These are phyloP conservation scores for Sporormia fimetaria DNA, from an alignment of 495 filamentous ascomycete species.

Conservation along the genomic window DNA sequence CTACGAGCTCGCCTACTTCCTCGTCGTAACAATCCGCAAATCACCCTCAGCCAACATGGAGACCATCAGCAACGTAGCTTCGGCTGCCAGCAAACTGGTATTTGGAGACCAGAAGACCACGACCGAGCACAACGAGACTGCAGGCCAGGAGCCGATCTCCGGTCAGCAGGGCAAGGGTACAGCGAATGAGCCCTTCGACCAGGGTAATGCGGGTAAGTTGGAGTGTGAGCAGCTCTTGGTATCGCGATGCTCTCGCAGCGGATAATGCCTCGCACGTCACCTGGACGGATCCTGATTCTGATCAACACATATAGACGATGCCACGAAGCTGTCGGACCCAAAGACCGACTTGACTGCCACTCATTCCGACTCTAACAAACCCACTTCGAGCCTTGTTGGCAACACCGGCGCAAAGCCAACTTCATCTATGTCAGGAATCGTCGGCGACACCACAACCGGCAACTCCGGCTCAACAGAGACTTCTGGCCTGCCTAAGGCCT, in stretches of 20 bases:
- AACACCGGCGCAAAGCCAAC: not conserved
- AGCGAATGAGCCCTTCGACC: conserved; percentile 47
- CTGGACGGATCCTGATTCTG: too few relatives aligned
- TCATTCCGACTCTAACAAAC: not conserved
- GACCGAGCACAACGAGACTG: conserved; percentile 16
- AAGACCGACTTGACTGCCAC: too few relatives aligned
- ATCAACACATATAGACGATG: too few relatives aligned
- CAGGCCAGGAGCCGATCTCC: conserved; percentile 41
- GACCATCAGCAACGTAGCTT: conserved; percentile 40
- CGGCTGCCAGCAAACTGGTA: conserved; percentile 38
- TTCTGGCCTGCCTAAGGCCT: conserved; percentile 1
- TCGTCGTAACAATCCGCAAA: too few relatives aligned
- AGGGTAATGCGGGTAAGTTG: conserved; percentile 35
- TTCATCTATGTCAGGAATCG: not conserved
- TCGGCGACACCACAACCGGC: not conserved
- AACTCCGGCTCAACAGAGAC: conserved; percentile 1
- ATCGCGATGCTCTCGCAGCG: conserved; percentile 12
- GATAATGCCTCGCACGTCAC: not conserved
- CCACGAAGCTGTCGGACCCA: too few relatives aligned
- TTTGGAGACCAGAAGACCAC: conserved; percentile 36
- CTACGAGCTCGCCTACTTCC: too few relatives aligned
- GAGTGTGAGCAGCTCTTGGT: conserved; percentile 5
- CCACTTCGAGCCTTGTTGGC: not conserved
- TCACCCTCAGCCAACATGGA: conserved; percentile 41
- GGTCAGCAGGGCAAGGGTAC: conserved; percentile 41